A percentile compares a stretch with the other conserved stretches of the same genome.
phyloP scores from a whole-genome alignment of 2,329 filamentous ascomycete species.

The Simplicillium aogashimaense region DNA sequence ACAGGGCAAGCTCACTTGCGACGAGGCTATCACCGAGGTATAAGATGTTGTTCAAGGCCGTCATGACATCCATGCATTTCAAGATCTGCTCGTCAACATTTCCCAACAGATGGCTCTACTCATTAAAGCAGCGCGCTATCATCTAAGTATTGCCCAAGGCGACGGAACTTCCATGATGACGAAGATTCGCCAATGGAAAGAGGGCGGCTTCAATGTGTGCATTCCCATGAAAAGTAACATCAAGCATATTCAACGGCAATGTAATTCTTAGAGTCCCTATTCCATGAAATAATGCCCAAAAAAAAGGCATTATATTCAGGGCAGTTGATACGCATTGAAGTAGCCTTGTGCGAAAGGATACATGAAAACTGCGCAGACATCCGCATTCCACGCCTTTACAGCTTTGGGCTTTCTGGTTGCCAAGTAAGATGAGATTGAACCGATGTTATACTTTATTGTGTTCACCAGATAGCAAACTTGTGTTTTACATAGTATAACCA shows the following conservation, averaged over 20 bases:
- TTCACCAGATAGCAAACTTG: too few relatives aligned
- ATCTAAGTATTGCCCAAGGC: too few relatives aligned
- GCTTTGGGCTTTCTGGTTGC: slow-evolving; percentile 8
- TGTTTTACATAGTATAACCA: not conserved
- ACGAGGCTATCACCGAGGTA: too few relatives aligned
- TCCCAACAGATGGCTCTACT: too few relatives aligned
- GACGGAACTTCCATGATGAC: too few relatives aligned
- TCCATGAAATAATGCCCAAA: slow-evolving; percentile 26
- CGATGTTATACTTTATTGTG: too few relatives aligned
- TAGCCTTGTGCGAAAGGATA: slow-evolving; percentile 15
- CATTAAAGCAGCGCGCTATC: too few relatives aligned
- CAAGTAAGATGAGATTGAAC: slow-evolving; percentile 1
- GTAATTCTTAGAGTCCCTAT: slow-evolving; percentile 20
- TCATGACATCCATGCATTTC: too few relatives aligned
- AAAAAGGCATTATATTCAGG: too few relatives aligned
- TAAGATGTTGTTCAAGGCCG: too few relatives aligned
- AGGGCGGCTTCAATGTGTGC: slow-evolving; percentile 24
- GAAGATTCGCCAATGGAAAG: slow-evolving; percentile 13
- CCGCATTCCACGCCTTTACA: slow-evolving; percentile 14
- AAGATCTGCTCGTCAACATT: too few relatives aligned
- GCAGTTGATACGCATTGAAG: slow-evolving; percentile 19
- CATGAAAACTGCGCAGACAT: slow-evolving; percentile 15
- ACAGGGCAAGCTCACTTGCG: too few relatives aligned
- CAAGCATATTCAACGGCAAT: slow-evolving; percentile 9
- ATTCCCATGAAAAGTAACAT: slow-evolving; percentile 18